Conservation (phyloP, 2,329 filamentous ascomycete genomes). For the Mariannaea elegans region DNA sequence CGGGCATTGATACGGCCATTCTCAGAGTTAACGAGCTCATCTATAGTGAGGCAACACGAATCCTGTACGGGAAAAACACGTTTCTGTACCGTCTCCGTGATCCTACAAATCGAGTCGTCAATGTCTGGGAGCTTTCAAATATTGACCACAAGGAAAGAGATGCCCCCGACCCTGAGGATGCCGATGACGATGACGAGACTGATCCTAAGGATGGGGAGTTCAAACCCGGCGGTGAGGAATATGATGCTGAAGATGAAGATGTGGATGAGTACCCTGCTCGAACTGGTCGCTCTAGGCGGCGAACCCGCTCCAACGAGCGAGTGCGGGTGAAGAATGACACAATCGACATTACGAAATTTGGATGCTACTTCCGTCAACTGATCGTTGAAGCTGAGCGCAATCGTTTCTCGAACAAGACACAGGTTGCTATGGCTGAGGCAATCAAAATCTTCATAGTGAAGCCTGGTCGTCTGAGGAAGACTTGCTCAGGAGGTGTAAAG, state of each 20-base stretch:
- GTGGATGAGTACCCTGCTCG: slow-evolving; percentile 12
- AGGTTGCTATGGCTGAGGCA: slow-evolving; percentile 46
- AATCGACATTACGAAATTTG: slow-evolving; percentile 48
- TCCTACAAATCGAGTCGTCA: slow-evolving; percentile 21
- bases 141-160: not conserved
- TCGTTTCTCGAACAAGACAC: slow-evolving; percentile 41
- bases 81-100: slow-evolving; percentile 59
- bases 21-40: slow-evolving; percentile 48
- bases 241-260: slow-evolving; percentile 6
- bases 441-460: slow-evolving; percentile 47
- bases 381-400: slow-evolving; percentile 54
- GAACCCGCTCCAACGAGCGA: not conserved
- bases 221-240: not conserved
- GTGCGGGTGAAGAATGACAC: slow-evolving; percentile 26
- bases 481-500: slow-evolving; percentile 22
- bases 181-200: slow-evolving; percentile 30
- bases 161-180: slow-evolving; percentile 1
- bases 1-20: slow-evolving; percentile 47
- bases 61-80: slow-evolving; percentile 58
- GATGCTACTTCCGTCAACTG: slow-evolving; percentile 52
- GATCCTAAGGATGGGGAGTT: slow-evolving; percentile 13
- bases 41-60: slow-evolving; percentile 47
- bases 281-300: not conserved
- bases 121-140: slow-evolving; percentile 21
- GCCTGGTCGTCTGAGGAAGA: slow-evolving; percentile 22